These are phyloP conservation scores for Tieghemiomyces parasiticus DNA, from an alignment of 192 early-diverging fungal species.

Conservation along the genomic window DNA sequence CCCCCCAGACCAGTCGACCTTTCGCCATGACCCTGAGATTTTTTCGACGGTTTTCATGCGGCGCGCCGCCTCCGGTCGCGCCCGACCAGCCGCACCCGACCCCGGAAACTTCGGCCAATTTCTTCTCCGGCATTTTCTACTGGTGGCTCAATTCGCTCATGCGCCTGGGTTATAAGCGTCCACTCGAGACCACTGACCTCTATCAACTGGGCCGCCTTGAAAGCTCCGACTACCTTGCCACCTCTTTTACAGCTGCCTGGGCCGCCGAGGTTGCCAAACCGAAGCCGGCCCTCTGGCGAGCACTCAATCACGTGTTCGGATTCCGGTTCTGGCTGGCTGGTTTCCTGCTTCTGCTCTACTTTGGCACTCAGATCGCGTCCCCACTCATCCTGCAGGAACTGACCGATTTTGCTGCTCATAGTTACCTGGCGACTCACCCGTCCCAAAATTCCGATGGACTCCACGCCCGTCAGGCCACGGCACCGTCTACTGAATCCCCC, in stretches of 20 bases:
- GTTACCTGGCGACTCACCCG: not conserved
- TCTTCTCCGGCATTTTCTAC: constrained; percentile 40
- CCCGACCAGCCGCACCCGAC: too few species aligned
- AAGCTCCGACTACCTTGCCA: not conserved
- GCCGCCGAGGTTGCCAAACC: not conserved
- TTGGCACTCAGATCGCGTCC: not conserved
- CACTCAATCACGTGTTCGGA: constrained; percentile 23
- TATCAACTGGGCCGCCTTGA: constrained; percentile 21
- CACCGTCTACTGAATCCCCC: too few species aligned
- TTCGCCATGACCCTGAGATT: too few species aligned
- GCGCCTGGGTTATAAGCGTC: constrained; percentile 46
- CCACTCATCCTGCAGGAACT: not conserved
- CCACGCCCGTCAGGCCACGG: not conserved
- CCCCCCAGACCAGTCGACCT: too few species aligned
- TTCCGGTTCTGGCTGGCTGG: constrained; percentile 25
- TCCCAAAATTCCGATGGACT: not conserved
- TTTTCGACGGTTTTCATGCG: too few species aligned
- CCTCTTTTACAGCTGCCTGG: not conserved
- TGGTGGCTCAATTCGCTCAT: constrained; percentile 45
- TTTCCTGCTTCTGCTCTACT: not conserved
- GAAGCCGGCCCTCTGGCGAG: constrained; percentile 20
- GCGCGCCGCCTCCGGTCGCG: too few species aligned
- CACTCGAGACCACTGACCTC: constrained; percentile 45
- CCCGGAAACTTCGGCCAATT: constrained; percentile 19
- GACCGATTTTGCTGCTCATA: not conserved